Evolutionary conservation across 164 flowering plant species (phyloP).

Genomic region (Vitis labrusca): DNA sequence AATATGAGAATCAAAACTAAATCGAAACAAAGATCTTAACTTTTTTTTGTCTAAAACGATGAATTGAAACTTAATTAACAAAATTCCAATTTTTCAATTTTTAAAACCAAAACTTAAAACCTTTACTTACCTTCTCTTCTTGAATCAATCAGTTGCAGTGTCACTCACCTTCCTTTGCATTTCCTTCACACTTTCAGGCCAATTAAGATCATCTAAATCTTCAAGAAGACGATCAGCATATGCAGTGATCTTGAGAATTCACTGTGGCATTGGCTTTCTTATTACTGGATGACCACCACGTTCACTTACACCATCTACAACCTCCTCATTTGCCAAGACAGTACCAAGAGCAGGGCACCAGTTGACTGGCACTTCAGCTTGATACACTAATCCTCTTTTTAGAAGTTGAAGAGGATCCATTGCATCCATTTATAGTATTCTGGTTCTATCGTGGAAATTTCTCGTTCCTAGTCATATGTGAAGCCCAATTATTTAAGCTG

Average conservation of each 20-base stretch:
- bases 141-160: no score
- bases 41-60: no score
- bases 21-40: no score
- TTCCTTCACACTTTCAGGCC: slow-evolving; percentile 98
- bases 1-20: no score
- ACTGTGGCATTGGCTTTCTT: slow-evolving; percentile 98
- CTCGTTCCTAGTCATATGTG: slow-evolving; percentile 99
- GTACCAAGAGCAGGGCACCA: slow-evolving; percentile 99
- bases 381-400: slow-evolving; percentile 92
- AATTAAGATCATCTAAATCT: slow-evolving; percentile 56
- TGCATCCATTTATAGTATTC: no score
- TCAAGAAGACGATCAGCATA: no score
- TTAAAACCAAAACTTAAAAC: no score
- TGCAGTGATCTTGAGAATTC: slow-evolving; percentile 11
- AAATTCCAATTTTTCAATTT: no score
- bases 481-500: slow-evolving; percentile 95
- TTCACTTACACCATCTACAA: slow-evolving; percentile 94
- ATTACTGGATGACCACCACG: slow-evolving; percentile 97
- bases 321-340: slow-evolving; percentile 97
- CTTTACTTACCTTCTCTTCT: no score
- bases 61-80: no score
- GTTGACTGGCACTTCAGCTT: slow-evolving; percentile 98
- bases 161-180: slow-evolving; percentile 68
- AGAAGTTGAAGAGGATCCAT: slow-evolving; percentile 94
- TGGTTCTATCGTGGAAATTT: slow-evolving; percentile 49